phyloP scores from a whole-genome alignment of 345 rosid genomes.

The Hypericum androsaemum region DNA sequence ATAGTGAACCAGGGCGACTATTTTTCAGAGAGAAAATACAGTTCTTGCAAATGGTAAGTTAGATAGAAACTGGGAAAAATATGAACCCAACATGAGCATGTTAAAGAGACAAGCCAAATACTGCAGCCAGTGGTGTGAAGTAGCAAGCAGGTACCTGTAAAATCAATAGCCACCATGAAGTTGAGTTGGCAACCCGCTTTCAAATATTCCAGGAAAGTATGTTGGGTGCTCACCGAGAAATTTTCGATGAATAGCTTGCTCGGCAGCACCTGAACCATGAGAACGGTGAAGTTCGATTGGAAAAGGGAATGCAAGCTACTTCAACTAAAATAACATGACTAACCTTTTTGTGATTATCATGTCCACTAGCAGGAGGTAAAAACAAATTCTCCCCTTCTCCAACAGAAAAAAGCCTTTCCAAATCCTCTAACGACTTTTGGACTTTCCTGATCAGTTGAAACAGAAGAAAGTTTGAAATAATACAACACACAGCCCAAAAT shows the following conservation, averaged over 20 bases:
- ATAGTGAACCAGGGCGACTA: too few relatives aligned
- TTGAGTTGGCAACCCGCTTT: conserved; percentile 73
- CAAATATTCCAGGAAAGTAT: conserved; percentile 79
- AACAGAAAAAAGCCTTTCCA: conserved; percentile 54
- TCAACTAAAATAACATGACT: conserved; percentile 9
- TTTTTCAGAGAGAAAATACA: too few relatives aligned
- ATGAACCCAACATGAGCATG: too few relatives aligned
- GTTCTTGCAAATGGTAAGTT: too few relatives aligned
- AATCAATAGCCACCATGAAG: conserved; percentile 96
- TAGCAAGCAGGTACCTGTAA: conserved; percentile 49
- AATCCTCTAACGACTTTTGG: conserved; percentile 62
- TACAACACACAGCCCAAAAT: conserved; percentile 5
- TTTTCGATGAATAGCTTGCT: conserved; percentile 67
- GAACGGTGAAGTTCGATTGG: background rate
- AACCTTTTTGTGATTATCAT: conserved; percentile 54
- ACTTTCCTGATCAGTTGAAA: conserved; percentile 45
- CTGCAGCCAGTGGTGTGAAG: background rate
- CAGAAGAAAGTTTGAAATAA: conserved; percentile 12
- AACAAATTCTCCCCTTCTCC: conserved; percentile 43
- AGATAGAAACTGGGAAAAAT: too few relatives aligned
- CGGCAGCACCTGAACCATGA: conserved; percentile 40
- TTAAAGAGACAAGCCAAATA: too few relatives aligned
- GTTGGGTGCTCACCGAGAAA: conserved; percentile 52
- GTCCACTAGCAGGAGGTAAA: conserved; percentile 50
- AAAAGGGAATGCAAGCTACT: background rate